These are phyloP conservation scores for Diutina scorzettiae DNA, from an alignment of 1,139 yeast genomes.

Conservation along the genomic window DNA sequence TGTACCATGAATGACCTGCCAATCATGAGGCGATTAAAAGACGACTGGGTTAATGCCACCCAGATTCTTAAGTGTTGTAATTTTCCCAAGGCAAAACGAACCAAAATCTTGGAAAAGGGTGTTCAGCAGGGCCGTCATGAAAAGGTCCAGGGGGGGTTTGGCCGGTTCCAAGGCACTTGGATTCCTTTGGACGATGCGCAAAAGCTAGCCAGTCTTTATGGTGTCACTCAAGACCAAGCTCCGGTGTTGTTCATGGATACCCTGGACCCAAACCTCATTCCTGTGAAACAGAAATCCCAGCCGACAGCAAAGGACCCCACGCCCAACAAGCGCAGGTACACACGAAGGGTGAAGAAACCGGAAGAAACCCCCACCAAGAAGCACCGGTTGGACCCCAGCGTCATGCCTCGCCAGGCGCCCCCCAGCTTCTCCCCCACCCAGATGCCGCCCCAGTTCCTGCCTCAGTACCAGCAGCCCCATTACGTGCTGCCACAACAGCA, in stretches of 20 bases:
- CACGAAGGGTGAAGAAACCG: conserved; percentile 24
- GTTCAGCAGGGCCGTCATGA: conserved; percentile 82
- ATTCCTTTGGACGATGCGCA: conserved; percentile 60
- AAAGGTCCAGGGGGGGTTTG: conserved; percentile 95
- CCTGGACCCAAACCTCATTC: conserved; percentile 36
- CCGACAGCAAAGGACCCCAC: conserved; percentile 24
- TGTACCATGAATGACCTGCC: conserved; percentile 71
- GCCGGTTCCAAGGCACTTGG: conserved; percentile 97
- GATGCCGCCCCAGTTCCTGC: conserved; percentile 7
- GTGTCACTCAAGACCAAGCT: conserved; percentile 42
- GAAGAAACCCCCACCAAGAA: conserved; percentile 30
- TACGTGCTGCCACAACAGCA: conserved; percentile 11
- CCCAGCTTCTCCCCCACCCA: conserved; percentile 6
- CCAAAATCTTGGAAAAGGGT: conserved; percentile 83
- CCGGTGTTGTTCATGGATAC: conserved; percentile 40
- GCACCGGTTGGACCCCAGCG: conserved; percentile 14
- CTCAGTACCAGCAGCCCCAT: neutral
- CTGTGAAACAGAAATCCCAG: conserved; percentile 30
- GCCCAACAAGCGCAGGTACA: conserved; percentile 33
- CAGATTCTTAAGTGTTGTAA: conserved; percentile 90
- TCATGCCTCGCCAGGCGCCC: neutral
- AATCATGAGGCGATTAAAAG: conserved; percentile 83
- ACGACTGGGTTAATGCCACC: conserved; percentile 97
- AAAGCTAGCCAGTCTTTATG: conserved; percentile 39
- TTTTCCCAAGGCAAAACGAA: conserved; percentile 88